Percentiles rank a stretch among this genome's conserved stretches.
These are phyloP conservation scores for Cystofilobasidium capitatum DNA, from an alignment of 768 basidiomycete genomes.

Conservation along the genomic window DNA sequence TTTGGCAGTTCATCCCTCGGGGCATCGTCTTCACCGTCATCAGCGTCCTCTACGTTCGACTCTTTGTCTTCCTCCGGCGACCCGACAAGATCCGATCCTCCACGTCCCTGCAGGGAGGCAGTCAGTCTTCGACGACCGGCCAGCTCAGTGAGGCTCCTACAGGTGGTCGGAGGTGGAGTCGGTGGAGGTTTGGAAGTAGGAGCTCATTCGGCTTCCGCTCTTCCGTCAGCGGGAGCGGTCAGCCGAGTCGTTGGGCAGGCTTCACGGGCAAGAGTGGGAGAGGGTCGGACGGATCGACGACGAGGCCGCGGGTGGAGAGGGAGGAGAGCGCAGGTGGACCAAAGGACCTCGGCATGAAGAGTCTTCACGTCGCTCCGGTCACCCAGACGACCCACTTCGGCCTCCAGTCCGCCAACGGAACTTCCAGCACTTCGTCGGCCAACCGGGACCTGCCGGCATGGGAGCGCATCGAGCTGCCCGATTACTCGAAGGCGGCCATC, in stretches of 20 bases:
- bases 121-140: background rate
- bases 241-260: background rate
- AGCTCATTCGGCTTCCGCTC: background rate
- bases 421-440: too few species aligned
- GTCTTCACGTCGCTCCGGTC: background rate
- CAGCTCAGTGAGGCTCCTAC: background rate
- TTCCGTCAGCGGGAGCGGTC: background rate
- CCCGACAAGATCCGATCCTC: constrained; percentile 39
- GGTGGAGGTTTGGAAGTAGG: background rate
- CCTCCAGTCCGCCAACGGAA: background rate
- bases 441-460: constrained; percentile 33
- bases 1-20: constrained; percentile 40
- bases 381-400: background rate
- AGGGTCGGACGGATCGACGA: background rate
- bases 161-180: background rate
- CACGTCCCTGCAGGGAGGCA: constrained; percentile 16
- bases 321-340: constrained; percentile 11
- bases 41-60: constrained; percentile 35
- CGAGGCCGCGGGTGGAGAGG: background rate
- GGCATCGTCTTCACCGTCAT: constrained; percentile 37
- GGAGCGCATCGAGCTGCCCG: constrained; percentile 38
- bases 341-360: background rate
- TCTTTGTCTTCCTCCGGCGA: constrained; percentile 41
- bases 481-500: constrained; percentile 37
- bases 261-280: background rate